A percentile compares a stretch with the other conserved stretches of the same genome.
Evolutionary conservation across 495 filamentous ascomycete species (phyloP).

Genomic region (Aspergillus funiculosus): DNA sequence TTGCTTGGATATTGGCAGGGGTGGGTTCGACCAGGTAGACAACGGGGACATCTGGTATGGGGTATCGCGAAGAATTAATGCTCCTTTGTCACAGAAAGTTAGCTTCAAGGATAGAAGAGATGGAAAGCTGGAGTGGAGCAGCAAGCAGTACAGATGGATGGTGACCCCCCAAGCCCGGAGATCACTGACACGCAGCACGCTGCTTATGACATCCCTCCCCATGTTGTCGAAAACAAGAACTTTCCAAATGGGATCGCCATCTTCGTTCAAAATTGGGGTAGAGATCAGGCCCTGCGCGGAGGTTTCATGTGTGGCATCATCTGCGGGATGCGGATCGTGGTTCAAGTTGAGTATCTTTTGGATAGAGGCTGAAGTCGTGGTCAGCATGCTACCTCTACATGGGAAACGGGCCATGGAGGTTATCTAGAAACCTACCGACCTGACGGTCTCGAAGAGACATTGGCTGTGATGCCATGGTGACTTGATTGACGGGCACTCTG

Average conservation of each 20-base stretch:
- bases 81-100: conserved; percentile 45
- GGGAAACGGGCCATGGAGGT: conserved; percentile 30
- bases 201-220: conserved; percentile 80
- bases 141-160: conserved; percentile 71
- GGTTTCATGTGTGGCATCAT: conserved; percentile 50
- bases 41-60: conserved; percentile 94
- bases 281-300: conserved; percentile 57
- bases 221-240: conserved; percentile 64
- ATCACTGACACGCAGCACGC: conserved; percentile 88
- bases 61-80: conserved; percentile 73
- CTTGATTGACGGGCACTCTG: conserved; percentile 4
- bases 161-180: conserved; percentile 90
- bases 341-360: conserved; percentile 96
- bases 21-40: conserved; percentile 94
- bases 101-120: background rate
- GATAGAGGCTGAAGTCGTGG: conserved; percentile 62
- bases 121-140: background rate
- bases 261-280: conserved; percentile 76
- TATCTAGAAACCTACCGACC: conserved; percentile 75
- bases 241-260: conserved; percentile 81
- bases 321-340: conserved; percentile 54
- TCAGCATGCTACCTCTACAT: too few relatives aligned
- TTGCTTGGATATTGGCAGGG: conserved; percentile 66
- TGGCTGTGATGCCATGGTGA: conserved; percentile 63
- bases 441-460: conserved; percentile 90